phyloP scores from a whole-genome alignment of 169 alveolate species.

The Cryptosporidium tyzzeri region DNA sequence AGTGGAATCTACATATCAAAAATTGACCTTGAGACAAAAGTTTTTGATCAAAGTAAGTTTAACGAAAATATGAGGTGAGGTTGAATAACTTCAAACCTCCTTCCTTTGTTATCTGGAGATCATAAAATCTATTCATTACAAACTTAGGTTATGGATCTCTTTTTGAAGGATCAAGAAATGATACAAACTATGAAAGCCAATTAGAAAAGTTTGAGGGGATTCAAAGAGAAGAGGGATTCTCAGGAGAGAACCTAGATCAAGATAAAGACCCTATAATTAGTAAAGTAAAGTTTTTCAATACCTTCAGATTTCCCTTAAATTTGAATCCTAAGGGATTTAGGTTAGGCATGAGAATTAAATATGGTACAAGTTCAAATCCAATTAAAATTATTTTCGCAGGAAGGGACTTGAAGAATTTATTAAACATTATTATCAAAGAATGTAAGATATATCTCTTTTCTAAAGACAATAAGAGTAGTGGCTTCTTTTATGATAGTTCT shows the following conservation, averaged over 20 bases:
- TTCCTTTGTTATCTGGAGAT: not conserved
- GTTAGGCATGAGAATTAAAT: conserved; percentile 7
- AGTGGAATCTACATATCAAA: not conserved
- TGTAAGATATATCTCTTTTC: conserved; percentile 24
- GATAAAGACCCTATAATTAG: not conserved
- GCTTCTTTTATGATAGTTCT: conserved; percentile 42
- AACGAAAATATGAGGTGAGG: not conserved
- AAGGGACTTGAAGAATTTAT: conserved; percentile 16
- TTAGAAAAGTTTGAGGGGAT: not conserved
- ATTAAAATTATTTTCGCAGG: conserved; percentile 25
- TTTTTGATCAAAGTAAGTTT: not conserved
- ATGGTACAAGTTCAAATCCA: not conserved
- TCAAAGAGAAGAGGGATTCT: not conserved
- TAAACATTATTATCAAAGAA: conserved; percentile 28
- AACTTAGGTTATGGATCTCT: not conserved
- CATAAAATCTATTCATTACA: not conserved
- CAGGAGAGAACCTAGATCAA: not conserved
- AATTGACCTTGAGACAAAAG: not conserved
- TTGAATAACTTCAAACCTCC: not conserved
- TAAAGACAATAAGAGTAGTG: not conserved
- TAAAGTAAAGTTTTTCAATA: not conserved
- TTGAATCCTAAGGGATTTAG: conserved; percentile 35
- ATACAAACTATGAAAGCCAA: not conserved
- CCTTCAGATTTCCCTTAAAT: conserved; percentile 32
- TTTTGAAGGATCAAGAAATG: not conserved